Percentiles rank a stretch among this genome's conserved stretches.
These are phyloP conservation scores for Paecilomyces fulvus DNA, from an alignment of 2,329 filamentous ascomycete species.

Conservation along the genomic window DNA sequence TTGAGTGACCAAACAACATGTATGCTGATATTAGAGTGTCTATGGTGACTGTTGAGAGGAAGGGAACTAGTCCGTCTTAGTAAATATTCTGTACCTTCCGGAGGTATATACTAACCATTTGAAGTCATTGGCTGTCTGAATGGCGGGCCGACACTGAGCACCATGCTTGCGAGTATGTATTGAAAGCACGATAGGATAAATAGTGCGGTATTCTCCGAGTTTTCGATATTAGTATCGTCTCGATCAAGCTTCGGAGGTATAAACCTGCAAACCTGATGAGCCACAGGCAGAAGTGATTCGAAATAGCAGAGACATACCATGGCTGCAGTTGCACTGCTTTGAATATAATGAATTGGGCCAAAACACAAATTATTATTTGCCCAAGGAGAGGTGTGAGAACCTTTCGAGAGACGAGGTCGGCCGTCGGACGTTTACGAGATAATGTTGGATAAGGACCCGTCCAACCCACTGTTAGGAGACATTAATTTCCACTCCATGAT, in stretches of 20 bases:
- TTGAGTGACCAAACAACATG: constrained; percentile 69
- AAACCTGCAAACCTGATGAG: constrained; percentile 47
- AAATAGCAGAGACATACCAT: constrained; percentile 50
- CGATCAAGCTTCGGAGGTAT: constrained; percentile 68
- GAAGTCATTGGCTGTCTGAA: constrained; percentile 72
- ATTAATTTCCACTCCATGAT: background rate
- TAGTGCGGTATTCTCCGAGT: constrained; percentile 86
- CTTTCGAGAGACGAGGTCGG: constrained; percentile 85
- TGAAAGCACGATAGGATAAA: constrained; percentile 91
- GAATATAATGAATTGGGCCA: constrained; percentile 68
- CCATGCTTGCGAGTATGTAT: constrained; percentile 82
- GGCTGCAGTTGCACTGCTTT: constrained; percentile 65
- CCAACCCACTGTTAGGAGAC: constrained; percentile 67
- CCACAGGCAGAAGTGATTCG: background rate
- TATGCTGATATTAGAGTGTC: constrained; percentile 62
- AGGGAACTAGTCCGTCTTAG: constrained; percentile 56
- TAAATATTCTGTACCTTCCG: constrained; percentile 2
- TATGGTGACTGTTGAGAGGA: constrained; percentile 65
- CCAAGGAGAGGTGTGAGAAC: constrained; percentile 82
- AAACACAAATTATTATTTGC: constrained; percentile 73
- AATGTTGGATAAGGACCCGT: constrained; percentile 72
- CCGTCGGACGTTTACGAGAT: constrained; percentile 78
- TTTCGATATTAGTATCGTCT: constrained; percentile 75
- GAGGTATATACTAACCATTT: constrained; percentile 56
- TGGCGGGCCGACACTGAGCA: constrained; percentile 83